Percentiles rank a stretch among this genome's conserved stretches.
Conservation (phyloP, 202 grass and related monocot species). For the Carex sylvatica region DNA sequence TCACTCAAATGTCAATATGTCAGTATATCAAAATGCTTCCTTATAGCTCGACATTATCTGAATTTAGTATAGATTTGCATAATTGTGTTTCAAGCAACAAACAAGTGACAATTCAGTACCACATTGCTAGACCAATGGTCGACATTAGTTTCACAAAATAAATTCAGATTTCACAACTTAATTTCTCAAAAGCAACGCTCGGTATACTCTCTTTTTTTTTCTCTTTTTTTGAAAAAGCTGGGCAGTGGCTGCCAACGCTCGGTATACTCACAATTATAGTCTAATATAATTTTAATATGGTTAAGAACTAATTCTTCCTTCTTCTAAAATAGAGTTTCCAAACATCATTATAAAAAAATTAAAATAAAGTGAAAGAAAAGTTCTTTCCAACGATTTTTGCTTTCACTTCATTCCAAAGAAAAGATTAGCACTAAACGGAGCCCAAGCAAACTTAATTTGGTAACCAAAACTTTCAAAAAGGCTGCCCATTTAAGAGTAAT, state of each 20-base stretch:
- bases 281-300: too few relatives aligned
- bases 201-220: too few relatives aligned
- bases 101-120: not conserved
- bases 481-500: not conserved
- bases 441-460: not conserved
- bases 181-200: not conserved
- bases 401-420: too few relatives aligned
- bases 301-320: too few relatives aligned
- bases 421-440: too few relatives aligned
- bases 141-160: not conserved
- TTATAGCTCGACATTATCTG: not conserved
- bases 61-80: not conserved
- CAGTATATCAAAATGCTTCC: constrained; percentile 10
- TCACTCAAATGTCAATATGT: not conserved
- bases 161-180: not conserved
- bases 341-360: too few relatives aligned
- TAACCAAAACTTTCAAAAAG: not conserved
- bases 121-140: not conserved
- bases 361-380: too few relatives aligned
- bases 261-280: too few relatives aligned
- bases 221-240: too few relatives aligned
- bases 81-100: not conserved
- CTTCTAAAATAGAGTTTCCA: too few relatives aligned
- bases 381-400: too few relatives aligned
- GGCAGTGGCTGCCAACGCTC: too few relatives aligned